Evolutionary conservation across 2,329 filamentous ascomycete genomes (phyloP), one percentile per base, ranked within the genome.

Genomic region (Elsinoe ampelina): DNA sequence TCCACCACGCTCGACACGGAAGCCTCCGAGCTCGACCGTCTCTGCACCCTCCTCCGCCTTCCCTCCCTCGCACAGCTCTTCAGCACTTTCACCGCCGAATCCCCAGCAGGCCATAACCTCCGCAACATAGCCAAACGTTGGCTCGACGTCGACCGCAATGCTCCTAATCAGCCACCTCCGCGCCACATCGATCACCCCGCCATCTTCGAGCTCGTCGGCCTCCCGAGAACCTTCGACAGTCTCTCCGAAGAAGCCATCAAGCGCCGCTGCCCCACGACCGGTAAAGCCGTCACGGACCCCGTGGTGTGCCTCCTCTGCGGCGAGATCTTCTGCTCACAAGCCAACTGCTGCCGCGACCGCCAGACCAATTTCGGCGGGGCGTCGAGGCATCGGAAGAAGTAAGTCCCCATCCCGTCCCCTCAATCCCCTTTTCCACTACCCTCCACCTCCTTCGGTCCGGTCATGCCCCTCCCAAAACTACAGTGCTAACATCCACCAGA

Each of bases 251-350:
- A 95, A 71, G 89, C 89, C 22, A 92, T 93, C 63, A 84, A 84
- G 61, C 78, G 86, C 54, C 84, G 81, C 51, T 98, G 93, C 66
- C 90, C 90, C 0, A 95, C 85, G 1, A 95, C 89, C 1, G 90
- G 90, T 62, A 95, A 93, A 68, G 92, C 96, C 63, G 75, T 98
- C 52, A 86, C 85, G 1, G 95, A 98, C 70, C 90, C 93, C 0
- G 88, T 87, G 61, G 82, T 98, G 36, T 98, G 93, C 67, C 79
- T 98, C 38, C 89, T 96, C 73, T 98, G 93, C 67, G 92, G 93
- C 34, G 90, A 91, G n/a, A 89, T 98, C 39, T 92, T 96, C 71
- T 98, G 93, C 72, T 89, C 87, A 8, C 93, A 98, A 74, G 89
- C 87, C 45, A 86, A 91, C 47, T 98, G 93, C 73, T 98, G 93